Evolutionary conservation across 192 early-diverging fungal genomes (phyloP), one percentile per base, ranked within the genome.

Genomic region (Rhizophlyctis rosea): DNA sequence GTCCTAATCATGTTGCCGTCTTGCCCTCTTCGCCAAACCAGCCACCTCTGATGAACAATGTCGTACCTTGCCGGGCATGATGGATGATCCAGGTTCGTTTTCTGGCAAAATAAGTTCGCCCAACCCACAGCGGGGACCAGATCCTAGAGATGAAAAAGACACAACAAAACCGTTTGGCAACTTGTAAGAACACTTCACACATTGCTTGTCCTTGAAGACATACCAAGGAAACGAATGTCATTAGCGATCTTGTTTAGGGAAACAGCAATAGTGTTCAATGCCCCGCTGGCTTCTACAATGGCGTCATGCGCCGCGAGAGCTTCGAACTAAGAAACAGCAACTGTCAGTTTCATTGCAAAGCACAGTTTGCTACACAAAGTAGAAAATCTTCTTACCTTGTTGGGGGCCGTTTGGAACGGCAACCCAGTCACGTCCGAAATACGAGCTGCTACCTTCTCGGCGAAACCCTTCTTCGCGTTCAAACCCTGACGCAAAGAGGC

Each of bases 231-330:
- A 36, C 97, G 91, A 61, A 99, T 96, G 72, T 99, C 97, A 77
- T 96, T 97, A 72, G 95, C 95, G 71, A 99, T 97, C 87, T 99
- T 99, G 87, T 94, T 94, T 66, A 99, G 82, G 23, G 93, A 96
- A 48, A 89, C 90, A 31, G 95, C 95, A 62, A 96, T 67, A 35
- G 90, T 91, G 84, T 99, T 99, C 54, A 99, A 81, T 9, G 92
- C 89, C 35, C 97, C 97, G 56, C 86, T 87, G 21, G 92, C 91
- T 81, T 98, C 95, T 48, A 99, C 95, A 68, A 98, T 86, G 56
- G 97, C 93, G 75, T 99, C 97, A 73, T 99, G 97, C 34, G 94
- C 90, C 31, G 95, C 97, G 54, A 99, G 88, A 18, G 97, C 94
- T 77, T 99, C 97, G 62, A 99, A 99, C 86, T 83, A 67, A n/a